These are phyloP conservation scores for Kwoniella sp. DNA, from an alignment of 768 basidiomycete genomes.

Conservation along the genomic window DNA sequence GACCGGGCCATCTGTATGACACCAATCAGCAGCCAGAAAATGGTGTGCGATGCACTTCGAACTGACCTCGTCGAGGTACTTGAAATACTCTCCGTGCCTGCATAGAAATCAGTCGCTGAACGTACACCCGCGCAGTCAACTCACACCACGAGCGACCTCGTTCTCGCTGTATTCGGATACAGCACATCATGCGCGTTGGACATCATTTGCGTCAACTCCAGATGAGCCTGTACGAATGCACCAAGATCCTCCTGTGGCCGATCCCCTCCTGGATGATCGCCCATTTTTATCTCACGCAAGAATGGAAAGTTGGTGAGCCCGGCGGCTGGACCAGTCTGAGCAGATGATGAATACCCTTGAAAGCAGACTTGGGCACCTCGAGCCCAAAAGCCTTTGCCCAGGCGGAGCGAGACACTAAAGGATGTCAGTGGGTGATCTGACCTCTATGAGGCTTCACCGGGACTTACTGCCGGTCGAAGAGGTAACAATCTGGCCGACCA, in stretches of 20 bases:
- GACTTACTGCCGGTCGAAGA: constrained; percentile 45
- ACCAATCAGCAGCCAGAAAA: not conserved
- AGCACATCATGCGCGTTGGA: constrained; percentile 45
- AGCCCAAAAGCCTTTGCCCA: constrained; percentile 48
- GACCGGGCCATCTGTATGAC: constrained; percentile 23
- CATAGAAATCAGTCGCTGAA: not conserved
- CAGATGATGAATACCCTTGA: constrained; percentile 40
- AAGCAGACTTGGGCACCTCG: constrained; percentile 46
- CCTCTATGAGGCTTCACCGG: not conserved
- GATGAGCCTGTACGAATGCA: constrained; percentile 36
- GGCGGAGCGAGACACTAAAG: constrained; percentile 38
- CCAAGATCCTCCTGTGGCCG: constrained; percentile 35
- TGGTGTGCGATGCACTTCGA: not conserved
- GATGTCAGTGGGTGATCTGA: not conserved
- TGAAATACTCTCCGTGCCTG: constrained; percentile 41
- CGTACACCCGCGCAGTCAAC: not conserved
- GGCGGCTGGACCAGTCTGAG: constrained; percentile 44
- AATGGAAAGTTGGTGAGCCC: constrained; percentile 41
- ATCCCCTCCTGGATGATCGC: not conserved
- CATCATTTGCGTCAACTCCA: constrained; percentile 47
- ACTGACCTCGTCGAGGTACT: constrained; percentile 44
- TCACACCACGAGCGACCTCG: constrained; percentile 34
- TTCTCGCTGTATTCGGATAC: constrained; percentile 42
- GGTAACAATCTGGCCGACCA: constrained; percentile 43
- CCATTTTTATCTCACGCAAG: constrained; percentile 21